phyloP scores from a whole-genome alignment of 768 basidiomycete genomes.

The Tulasnella sp. region DNA sequence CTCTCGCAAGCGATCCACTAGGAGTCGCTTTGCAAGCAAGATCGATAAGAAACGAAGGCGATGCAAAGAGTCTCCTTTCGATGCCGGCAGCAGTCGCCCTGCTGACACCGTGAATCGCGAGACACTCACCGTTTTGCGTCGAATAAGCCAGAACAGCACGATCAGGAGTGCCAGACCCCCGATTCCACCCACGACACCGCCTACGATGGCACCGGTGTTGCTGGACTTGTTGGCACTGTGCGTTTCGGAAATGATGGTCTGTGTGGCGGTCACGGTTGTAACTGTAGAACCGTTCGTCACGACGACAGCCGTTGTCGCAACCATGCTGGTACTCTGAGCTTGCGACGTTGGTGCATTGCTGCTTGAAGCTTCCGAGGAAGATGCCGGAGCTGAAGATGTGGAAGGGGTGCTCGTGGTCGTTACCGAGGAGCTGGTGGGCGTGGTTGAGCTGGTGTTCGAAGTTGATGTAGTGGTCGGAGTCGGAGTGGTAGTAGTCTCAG shows the following conservation, averaged over 20 bases:
- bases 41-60: neutral
- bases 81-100: neutral
- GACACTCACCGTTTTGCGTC: slow-evolving; percentile 1
- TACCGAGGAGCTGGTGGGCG: neutral
- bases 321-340: neutral
- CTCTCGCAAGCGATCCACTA: neutral
- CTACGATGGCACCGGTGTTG: slow-evolving; percentile 6
- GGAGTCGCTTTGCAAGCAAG: neutral
- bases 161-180: neutral
- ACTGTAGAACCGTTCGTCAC: neutral
- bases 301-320: neutral
- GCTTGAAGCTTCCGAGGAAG: neutral
- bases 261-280: neutral
- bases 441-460: neutral
- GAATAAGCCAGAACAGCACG: neutral
- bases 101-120: neutral
- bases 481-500: neutral
- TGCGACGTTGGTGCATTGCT: neutral
- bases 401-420: neutral
- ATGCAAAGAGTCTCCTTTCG: neutral
- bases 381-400: neutral
- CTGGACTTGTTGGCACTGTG: neutral
- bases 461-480: neutral
- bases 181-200: slow-evolving; percentile 5
- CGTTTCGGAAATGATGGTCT: neutral